Percentiles rank a stretch among this genome's conserved stretches.
phyloP scores from a whole-genome alignment of 2,329 filamentous ascomycete genomes.

The Fusarium brachygibbosum region DNA sequence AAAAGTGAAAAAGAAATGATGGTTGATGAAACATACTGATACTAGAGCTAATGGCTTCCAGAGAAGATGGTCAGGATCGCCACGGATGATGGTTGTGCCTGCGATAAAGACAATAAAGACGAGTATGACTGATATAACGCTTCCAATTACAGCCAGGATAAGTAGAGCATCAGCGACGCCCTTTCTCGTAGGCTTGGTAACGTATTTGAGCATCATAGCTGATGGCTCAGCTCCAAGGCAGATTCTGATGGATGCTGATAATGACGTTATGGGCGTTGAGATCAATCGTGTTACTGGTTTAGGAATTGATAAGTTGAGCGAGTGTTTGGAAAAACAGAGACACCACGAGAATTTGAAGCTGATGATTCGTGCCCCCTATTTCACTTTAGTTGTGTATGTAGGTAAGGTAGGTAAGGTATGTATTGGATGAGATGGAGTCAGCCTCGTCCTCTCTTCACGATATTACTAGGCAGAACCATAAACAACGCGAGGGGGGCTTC shows the following conservation, averaged over 20 bases:
- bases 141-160: slow-evolving; percentile 40
- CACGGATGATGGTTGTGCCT: slow-evolving; percentile 41
- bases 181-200: slow-evolving; percentile 37
- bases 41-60: slow-evolving; percentile 45
- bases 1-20: not conserved
- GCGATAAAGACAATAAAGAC: slow-evolving; percentile 41
- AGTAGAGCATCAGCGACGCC: slow-evolving; percentile 35
- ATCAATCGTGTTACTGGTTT: not conserved
- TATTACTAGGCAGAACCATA: slow-evolving; percentile 36
- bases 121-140: slow-evolving; percentile 40
- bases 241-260: slow-evolving; percentile 11
- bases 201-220: slow-evolving; percentile 30
- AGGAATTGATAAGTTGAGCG: not conserved
- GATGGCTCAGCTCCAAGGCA: slow-evolving; percentile 14
- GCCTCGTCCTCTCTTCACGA: slow-evolving; percentile 29
- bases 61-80: slow-evolving; percentile 35
- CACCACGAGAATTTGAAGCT: slow-evolving; percentile 5
- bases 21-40: slow-evolving; percentile 39
- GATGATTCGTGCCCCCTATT: slow-evolving; percentile 32
- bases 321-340: slow-evolving; percentile 1
- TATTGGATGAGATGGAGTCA: slow-evolving; percentile 26
- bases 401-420: not conserved
- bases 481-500: slow-evolving; percentile 24
- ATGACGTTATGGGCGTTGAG: slow-evolving; percentile 21
- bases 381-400: slow-evolving; percentile 14